Evolutionary conservation across 2,329 filamentous ascomycete genomes (phyloP), one percentile per base, ranked within the genome.

Genomic region (Exophiala viscosa): DNA sequence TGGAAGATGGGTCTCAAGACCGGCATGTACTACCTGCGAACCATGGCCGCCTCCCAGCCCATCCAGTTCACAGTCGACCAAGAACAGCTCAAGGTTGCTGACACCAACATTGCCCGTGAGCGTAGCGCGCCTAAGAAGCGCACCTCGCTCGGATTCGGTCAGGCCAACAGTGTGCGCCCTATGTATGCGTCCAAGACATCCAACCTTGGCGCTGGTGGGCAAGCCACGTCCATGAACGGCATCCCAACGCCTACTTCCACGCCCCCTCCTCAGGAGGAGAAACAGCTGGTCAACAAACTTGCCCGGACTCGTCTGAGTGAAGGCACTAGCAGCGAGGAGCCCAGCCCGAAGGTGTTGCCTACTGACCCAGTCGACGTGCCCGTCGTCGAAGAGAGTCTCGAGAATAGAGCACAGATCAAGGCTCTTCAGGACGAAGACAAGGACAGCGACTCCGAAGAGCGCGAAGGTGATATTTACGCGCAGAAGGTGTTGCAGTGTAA

Each of bases 1-100:
- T 99, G 93, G 93, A 99, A 97, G 81, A 85, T 97, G 62, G 93
- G 93, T 67, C 83, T 99, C 64, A 99, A 99, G 87, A 99, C 93
- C 33, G 93, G 93, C 78, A 97, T 99, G 93, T 99, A 99, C 85
- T 99, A 99, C 76, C 85, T 99, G 64, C 90, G 93, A 66, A 99
- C 93, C 43, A 93, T 95, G 84, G 93, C 93, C 59, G 93, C 93
- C 33, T 91, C 91, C 14, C 90, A 91, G 42, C 93, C 93, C 48
- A 99, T 99, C 62, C 93, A 99, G 74, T 99, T 99, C 78, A 99
- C 93, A 3, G 93, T 99, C 67, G 93, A 99, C 69, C 92, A 99
- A 74, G 89, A 96, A 73, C 88, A 89, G 51, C 84, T 99, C 64
- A 89, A 90, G 76, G 84, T 96, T 42, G 83, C 83, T 35, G 93